These are phyloP conservation scores for Fusarium pseudoanthophilum DNA, from an alignment of 2,329 filamentous ascomycete species.

Conservation along the genomic window DNA sequence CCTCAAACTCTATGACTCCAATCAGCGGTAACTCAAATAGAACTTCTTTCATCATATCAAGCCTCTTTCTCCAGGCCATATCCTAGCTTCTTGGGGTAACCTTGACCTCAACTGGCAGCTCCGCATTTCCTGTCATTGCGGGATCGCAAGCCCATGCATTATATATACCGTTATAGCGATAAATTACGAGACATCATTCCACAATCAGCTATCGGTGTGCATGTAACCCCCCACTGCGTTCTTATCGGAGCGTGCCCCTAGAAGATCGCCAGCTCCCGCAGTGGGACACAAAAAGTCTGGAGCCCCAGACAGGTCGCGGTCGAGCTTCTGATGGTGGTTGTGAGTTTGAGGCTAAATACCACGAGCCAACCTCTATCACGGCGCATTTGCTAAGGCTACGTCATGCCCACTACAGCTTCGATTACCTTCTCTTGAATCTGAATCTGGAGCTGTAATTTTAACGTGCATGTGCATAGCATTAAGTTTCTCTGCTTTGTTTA, in stretches of 20 bases:
- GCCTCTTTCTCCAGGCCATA: slow-evolving; percentile 15
- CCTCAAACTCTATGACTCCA: neutral
- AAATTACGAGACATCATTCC: slow-evolving; percentile 3
- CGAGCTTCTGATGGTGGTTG: slow-evolving; percentile 5
- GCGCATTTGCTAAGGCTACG: slow-evolving; percentile 24
- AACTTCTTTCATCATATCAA: slow-evolving; percentile 16
- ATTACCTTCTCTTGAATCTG: neutral
- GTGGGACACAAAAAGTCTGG: slow-evolving; percentile 36
- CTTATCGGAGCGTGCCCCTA: slow-evolving; percentile 25
- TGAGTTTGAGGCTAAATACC: slow-evolving; percentile 12
- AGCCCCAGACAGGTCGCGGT: slow-evolving; percentile 25
- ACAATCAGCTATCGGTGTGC: slow-evolving; percentile 41
- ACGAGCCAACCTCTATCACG: slow-evolving; percentile 31
- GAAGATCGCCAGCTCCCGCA: slow-evolving; percentile 28
- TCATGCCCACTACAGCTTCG: slow-evolving; percentile 29
- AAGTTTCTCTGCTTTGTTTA: neutral
- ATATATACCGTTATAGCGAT: slow-evolving; percentile 14
- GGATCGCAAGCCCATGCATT: slow-evolving; percentile 9
- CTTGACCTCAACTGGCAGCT: slow-evolving; percentile 18
- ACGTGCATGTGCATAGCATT: neutral
- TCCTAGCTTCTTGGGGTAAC: slow-evolving; percentile 17
- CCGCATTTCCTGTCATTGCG: slow-evolving; percentile 19
- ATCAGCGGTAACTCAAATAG: neutral
- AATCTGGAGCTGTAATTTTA: slow-evolving; percentile 20
- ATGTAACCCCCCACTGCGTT: slow-evolving; percentile 31